Base-by-base conservation (phyloP, 371 early-diverging fungal genomes). In the Sporodiniella umbellata region DNA sequence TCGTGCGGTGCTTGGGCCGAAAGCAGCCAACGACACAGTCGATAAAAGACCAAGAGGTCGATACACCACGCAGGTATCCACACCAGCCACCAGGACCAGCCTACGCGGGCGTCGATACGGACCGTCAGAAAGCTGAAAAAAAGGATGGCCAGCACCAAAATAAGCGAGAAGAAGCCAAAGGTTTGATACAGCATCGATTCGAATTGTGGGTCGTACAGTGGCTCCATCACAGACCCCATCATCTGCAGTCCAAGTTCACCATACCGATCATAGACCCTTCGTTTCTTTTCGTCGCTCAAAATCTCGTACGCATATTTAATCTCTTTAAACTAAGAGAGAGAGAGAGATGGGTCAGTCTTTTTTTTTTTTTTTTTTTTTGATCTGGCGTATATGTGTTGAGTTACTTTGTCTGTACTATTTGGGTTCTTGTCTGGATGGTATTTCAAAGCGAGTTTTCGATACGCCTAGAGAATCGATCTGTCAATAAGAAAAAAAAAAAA, bases 181-280 rank as follows among this genome's bases (percentile, higher is more conserved):
- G 85, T 44, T 1, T 74, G 56, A 63, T 87, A 88, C 15, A 93
- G 60, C 58, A 82, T 71, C 21, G 83, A 79, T 55, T 89, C 85
- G 5, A 89, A 69, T 42, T 84, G 80, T 1, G 93, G 90, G 66
- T 92, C 89, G 52, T 93, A 76, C 45, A 88, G 67, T 31, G 89
- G 80, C 43, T 89, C 83, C 19, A 77, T 78, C 23, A 88, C 77
- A 1, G 83, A 73, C 15, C 81, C 87, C 62, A 90, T 83, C 91
- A 93, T 90, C 45, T 78, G 75, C 4, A 93, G 68, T 4, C 95
- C 95, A 30, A 85, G 74, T 58, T 93, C 92, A 24, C 97, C 95
- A 64, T 94, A 90, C 39, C 78, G 78, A 73, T 95, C 93, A 63
- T 95, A 93, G 7, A 88, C 78, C 33, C 74, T 63, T 35, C 92